Evolutionary conservation across 2,329 filamentous ascomycete genomes (phyloP), one percentile per base, ranked within the genome.

Genomic region (Cephalotrichum gorgonifer): DNA sequence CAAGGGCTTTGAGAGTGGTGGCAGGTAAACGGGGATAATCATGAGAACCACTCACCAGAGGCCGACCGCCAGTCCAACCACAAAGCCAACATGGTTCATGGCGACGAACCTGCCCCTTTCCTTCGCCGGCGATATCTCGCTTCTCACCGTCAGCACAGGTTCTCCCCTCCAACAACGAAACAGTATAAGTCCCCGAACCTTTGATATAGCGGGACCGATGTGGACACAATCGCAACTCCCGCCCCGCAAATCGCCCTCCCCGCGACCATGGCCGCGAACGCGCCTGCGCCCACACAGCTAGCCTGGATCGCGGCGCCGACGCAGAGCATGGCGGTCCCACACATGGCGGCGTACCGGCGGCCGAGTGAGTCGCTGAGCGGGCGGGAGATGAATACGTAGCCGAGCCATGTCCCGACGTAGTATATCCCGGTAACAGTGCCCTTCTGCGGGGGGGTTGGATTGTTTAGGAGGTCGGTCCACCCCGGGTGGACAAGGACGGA

Each of bases 11-110:
- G 17, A 20, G n/a, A 26, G 22, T n/a, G n/a, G n/a, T n/a, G n/a
- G n/a, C n/a, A n/a, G n/a, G n/a, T n/a, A n/a, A n/a, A n/a, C n/a
- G n/a, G n/a, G n/a, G n/a, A n/a, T n/a, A n/a, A n/a, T n/a, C n/a
- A n/a, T n/a, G n/a, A n/a, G n/a, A n/a, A n/a, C n/a, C n/a, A 51
- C 64, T 31, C 59, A 78, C 76, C 76, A 79, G 50, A 79, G 76
- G 0, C 76, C 76, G 5, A 58, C 56, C 1, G 75, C 74, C 6
- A 79, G 59, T 3, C 77, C 77, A 2, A 68, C 67, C 23, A 80
- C 71, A 51, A 81, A 73, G 3, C 78, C 77, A 42, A 79, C 68
- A 47, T 81, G 77, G 55, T 80, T 80, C 60, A 80, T 67, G 9
- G 79, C 75, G 1, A 81, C 76, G 51, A 75, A 76, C 52, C 68